Percentiles rank a stretch among this genome's conserved stretches.
These are phyloP conservation scores for Pestalotiopsis sp. DNA, from an alignment of 2,329 filamentous ascomycete species.

Conservation along the genomic window DNA sequence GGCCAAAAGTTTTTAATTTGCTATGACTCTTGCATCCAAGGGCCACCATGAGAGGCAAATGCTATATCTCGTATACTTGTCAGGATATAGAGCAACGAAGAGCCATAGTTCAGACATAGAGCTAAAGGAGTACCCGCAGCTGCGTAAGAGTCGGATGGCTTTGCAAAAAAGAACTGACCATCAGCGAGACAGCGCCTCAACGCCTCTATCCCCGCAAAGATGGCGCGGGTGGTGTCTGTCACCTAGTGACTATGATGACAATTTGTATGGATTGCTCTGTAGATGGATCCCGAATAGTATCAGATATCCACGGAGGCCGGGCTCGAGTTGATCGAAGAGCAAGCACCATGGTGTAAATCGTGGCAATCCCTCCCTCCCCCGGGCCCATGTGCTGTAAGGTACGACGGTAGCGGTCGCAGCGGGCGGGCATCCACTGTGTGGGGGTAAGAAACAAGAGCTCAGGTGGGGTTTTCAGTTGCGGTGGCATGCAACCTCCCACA, in stretches of 20 bases:
- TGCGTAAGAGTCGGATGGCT: conserved; percentile 2
- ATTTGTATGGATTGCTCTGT: too few species aligned
- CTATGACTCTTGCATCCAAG: neutral
- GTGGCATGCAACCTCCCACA: conserved; percentile 6
- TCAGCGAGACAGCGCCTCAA: neutral
- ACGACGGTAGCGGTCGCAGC: neutral
- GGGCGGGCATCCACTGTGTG: neutral
- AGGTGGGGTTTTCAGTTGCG: conserved; percentile 1
- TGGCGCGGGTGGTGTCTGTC: neutral
- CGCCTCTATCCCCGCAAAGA: neutral
- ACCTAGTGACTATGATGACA: too few species aligned
- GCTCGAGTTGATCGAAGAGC: neutral
- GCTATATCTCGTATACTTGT: neutral
- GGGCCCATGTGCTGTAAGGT: neutral
- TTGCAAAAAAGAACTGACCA: neutral
- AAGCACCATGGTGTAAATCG: neutral
- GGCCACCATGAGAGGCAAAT: neutral
- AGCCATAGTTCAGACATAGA: neutral
- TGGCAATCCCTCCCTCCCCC: neutral
- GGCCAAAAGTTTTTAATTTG: neutral
- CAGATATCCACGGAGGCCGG: neutral
- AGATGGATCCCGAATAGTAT: neutral
- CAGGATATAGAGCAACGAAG: neutral
- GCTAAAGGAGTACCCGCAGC: neutral
- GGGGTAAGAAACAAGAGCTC: neutral